These are phyloP conservation scores for Ziziphus jujuba DNA, from an alignment of 306 rosid species.

Conservation along the genomic window DNA sequence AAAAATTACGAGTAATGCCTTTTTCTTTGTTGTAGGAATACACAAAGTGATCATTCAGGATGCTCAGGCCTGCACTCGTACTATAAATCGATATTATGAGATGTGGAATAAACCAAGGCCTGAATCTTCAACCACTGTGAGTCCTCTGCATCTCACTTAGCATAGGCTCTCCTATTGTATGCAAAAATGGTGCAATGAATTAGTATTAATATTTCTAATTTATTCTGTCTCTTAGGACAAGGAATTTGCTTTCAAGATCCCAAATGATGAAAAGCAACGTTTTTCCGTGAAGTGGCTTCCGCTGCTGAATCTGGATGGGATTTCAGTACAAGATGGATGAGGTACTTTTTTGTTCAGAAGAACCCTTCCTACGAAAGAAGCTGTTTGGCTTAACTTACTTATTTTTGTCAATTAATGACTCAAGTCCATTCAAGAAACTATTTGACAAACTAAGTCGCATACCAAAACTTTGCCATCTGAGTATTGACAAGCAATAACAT, in stretches of 20 bases:
- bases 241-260: constrained; percentile 66
- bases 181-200: constrained; percentile 15
- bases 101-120: constrained; percentile 94
- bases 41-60: constrained; percentile 65
- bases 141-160: constrained; percentile 22
- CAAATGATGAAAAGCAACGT: constrained; percentile 46
- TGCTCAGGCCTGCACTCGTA: constrained; percentile 49
- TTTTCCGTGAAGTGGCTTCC: constrained; percentile 77
- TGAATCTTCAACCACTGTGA: constrained; percentile 65
- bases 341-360: constrained; percentile 35
- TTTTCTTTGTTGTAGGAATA: constrained; percentile 47
- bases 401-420: no score
- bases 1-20: no score
- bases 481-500: no score
- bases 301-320: constrained; percentile 96
- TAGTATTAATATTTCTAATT: constrained; percentile 6
- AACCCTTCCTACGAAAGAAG: no score
- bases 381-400: no score
- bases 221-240: constrained; percentile 50
- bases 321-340: constrained; percentile 95
- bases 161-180: constrained; percentile 5
- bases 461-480: no score
- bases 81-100: constrained; percentile 71
- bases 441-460: no score
- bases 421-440: no score